Conservation (phyloP, 768 basidiomycete genomes). For the Pluteus cervinus region DNA sequence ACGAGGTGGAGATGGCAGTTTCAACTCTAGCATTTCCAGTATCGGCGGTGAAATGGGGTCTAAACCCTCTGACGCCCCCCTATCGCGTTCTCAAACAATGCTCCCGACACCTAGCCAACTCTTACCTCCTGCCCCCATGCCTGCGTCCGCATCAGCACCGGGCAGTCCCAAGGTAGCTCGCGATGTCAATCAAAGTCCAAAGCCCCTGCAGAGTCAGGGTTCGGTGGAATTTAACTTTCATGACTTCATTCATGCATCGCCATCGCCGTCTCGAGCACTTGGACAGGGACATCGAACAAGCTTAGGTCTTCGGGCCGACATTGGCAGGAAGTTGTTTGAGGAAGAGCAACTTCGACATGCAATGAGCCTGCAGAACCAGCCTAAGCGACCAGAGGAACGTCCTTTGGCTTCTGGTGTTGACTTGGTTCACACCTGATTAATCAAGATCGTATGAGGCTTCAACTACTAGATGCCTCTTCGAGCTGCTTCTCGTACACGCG, state of each 20-base stretch:
- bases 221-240: constrained; percentile 53
- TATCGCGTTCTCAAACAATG: too few relatives aligned
- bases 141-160: constrained; percentile 15
- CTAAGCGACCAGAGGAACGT: constrained; percentile 19
- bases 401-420: constrained; percentile 39
- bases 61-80: too few relatives aligned
- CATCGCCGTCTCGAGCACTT: constrained; percentile 43
- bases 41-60: constrained; percentile 26
- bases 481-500: background rate
- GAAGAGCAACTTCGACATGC: constrained; percentile 55
- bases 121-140: constrained; percentile 26
- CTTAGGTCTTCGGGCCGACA: constrained; percentile 51
- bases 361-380: constrained; percentile 9
- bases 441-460: background rate
- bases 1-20: constrained; percentile 31
- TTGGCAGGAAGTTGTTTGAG: constrained; percentile 65
- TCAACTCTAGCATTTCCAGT: constrained; percentile 33
- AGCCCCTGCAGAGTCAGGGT: constrained; percentile 29
- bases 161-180: constrained; percentile 16
- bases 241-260: constrained; percentile 71
- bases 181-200: constrained; percentile 20
- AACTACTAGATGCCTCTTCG: constrained; percentile 1
- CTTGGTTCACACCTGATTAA: constrained; percentile 32
- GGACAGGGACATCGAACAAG: constrained; percentile 31
- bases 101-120: constrained; percentile 18